Evolutionary conservation across 129 eudicot species (phyloP).

Genomic region (Helianthus annuus): DNA sequence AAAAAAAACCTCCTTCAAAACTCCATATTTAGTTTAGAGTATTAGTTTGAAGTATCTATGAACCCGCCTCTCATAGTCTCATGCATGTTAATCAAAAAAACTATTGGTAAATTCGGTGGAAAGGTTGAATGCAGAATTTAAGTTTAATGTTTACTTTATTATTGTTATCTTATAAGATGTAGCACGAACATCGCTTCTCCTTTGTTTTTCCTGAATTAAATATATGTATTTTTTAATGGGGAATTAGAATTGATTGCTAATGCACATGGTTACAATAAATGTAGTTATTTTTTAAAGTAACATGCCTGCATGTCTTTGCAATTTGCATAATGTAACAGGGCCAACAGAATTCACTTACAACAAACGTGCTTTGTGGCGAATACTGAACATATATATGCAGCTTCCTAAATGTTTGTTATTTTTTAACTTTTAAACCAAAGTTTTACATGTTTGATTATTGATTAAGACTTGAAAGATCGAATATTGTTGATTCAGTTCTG

Average conservation of each 20-base stretch:
- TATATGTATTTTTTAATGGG: neutral
- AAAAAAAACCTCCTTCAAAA: neutral
- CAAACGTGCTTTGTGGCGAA: neutral
- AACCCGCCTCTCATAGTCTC: neutral
- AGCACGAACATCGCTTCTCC: neutral
- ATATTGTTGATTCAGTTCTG: no score
- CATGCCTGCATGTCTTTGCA: conserved; percentile 19
- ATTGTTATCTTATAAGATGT: neutral
- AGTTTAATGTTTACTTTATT: neutral
- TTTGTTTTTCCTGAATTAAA: conserved; percentile 10
- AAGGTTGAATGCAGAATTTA: neutral
- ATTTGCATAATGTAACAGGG: conserved; percentile 7
- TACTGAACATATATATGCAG: neutral
- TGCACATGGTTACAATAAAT: conserved; percentile 29
- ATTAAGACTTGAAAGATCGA: no score
- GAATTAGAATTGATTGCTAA: conserved; percentile 10
- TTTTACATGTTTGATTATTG: neutral
- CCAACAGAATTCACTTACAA: conserved; percentile 18
- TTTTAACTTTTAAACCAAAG: neutral
- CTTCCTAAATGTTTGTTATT: neutral
- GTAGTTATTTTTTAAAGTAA: conserved; percentile 12
- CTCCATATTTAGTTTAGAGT: neutral
- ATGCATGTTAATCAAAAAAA: neutral
- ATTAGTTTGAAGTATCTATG: neutral
- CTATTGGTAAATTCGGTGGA: neutral